Evolutionary conservation across 2,329 filamentous ascomycete species (phyloP), one percentile per base, ranked within the genome.

Genomic region (Atkinsonella hypoxylon): DNA sequence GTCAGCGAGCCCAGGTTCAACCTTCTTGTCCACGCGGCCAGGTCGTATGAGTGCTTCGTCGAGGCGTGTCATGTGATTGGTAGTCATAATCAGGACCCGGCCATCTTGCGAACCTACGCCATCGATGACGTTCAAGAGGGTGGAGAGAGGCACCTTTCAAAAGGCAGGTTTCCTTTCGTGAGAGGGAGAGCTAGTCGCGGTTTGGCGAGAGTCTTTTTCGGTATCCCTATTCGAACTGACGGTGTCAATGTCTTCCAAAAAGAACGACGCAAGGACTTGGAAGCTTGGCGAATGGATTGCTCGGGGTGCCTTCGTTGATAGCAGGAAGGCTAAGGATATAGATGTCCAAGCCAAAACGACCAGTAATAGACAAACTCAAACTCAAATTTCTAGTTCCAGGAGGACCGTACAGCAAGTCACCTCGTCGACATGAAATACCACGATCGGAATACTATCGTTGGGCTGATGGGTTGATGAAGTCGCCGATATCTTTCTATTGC

Each of bases 71-170:
- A 83, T 83, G 53, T 81, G 77, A 65, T 91, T 93, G 32, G 85
- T 89, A 0, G 87, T 90, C 83, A 90, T 89, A 68, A 91, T 82
- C 17, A 91, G 75, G 12, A 91, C 78, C 44, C 85, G 78, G 26
- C 86, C 87, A 67, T 91, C 87, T 58, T 87, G 85, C 3, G 82
- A 85, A 1, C 84, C 85, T 1, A 89, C 86, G 50, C 88, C 86
- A 59, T 94, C 87, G 53, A 94, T 88, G 52, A 85, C 84, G 12
- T 32, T 32, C n/a, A n/a, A n/a, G n/a, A n/a, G n/a, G n/a, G n/a
- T n/a, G n/a, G n/a, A n/a, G n/a, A n/a, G n/a, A n/a, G n/a, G n/a
- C n/a, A n/a, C n/a, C n/a, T n/a, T n/a, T n/a, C n/a, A n/a, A n/a
- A n/a, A n/a, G n/a, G n/a, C n/a, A n/a, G n/a, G n/a, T n/a, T n/a